Evolutionary conservation across 331 rosid genomes (phyloP), one percentile per base, ranked within the genome.

Genomic region (Pyracantha coccinea): DNA sequence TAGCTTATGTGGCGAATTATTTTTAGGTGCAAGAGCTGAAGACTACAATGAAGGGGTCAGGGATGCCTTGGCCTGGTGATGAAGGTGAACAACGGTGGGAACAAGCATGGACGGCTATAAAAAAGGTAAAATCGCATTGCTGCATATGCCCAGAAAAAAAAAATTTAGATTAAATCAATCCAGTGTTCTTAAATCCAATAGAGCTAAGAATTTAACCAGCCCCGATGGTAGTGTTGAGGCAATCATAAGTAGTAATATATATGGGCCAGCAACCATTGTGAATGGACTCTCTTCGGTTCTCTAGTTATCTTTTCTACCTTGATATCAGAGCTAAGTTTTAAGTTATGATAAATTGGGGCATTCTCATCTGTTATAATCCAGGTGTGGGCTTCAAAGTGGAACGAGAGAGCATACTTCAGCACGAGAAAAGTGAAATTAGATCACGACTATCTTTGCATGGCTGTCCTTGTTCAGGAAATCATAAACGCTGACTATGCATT

Each of bases 351-450:
- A 57, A 19, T 44, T 79, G 58, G 50, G 58, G 50, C 58, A 19
- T 80, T 50, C 68, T 81, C 61, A 68, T 80, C 31, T 84, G 41
- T 70, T 72, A 72, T 60, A 79, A 73, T 86, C 35, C 73, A 95
- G 99, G 99, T 95, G 50, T 95, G 99, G 99, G 97, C 91, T 78
- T 95, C 99, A 47, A 95, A 95, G 87, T 95, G 99, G 99, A 95
- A 95, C 24, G 99, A 92, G 83, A 87, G 99, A 75, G 97, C 99
- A 19, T 95, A 92, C 85, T 95, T 88, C 88, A 95, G 99, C 90
- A 86, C 97, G 17, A 85, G 91, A 89, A 95, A 92, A 89, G 93
- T 95, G 76, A 95, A 92, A 76, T 68, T 92, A 45, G 88, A 95
- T 74, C 99, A 95, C 67, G 97, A 95, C n/a, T 82, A 74, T 86